Conservation (phyloP, 176 grass and related monocot genomes). For the Ensete ventricosum region DNA sequence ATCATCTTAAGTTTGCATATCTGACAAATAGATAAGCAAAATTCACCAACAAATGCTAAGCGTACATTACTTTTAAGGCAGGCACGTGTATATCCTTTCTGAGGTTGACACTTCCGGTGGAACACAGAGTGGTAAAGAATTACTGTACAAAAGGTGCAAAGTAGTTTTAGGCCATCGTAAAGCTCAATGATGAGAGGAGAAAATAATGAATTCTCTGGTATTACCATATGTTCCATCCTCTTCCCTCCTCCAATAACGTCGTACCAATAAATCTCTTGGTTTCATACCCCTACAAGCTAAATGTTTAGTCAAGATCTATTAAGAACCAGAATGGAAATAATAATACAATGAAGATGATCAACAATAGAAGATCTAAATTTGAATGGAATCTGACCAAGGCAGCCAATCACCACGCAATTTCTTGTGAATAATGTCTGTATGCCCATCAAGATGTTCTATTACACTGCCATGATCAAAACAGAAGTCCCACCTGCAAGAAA, state of each 20-base stretch:
- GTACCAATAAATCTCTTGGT: slow-evolving; percentile 15
- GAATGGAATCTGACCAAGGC: slow-evolving; percentile 14
- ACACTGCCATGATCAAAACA: slow-evolving; percentile 8
- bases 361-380: not conserved
- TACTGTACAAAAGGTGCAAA: slow-evolving; percentile 38
- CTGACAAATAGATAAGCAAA: not conserved
- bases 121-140: slow-evolving; percentile 96
- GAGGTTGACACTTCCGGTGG: slow-evolving; percentile 63
- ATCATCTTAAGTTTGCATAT: not conserved
- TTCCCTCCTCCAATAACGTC: slow-evolving; percentile 28
- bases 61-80: slow-evolving; percentile 99
- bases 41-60: slow-evolving; percentile 19
- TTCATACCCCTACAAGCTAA: slow-evolving; percentile 17
- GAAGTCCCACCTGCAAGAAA: slow-evolving; percentile 39
- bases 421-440: slow-evolving; percentile 28
- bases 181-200: not conserved
- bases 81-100: slow-evolving; percentile 75
- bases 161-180: slow-evolving; percentile 6
- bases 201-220: not conserved
- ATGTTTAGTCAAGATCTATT: not conserved
- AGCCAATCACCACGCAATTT: slow-evolving; percentile 26
- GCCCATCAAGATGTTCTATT: slow-evolving; percentile 19
- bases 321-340: not conserved
- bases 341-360: not conserved
- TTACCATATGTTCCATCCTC: slow-evolving; percentile 27